These are phyloP conservation scores for Coelastrella sp. DNA, from an alignment of 139 green algal genomes.

Conservation along the genomic window DNA sequence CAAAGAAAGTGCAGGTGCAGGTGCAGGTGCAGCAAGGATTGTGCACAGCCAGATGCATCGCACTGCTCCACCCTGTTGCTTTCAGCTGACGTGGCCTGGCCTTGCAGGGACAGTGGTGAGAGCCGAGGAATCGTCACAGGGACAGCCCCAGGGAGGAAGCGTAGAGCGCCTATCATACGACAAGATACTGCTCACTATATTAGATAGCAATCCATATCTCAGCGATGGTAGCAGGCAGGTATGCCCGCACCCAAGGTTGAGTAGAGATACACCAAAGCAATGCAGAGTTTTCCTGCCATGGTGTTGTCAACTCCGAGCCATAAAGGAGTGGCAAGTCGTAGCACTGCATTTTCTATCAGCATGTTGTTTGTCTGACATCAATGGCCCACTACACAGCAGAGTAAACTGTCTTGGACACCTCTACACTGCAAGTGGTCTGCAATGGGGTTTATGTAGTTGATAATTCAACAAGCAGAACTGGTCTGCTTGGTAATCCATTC, in stretches of 20 bases:
- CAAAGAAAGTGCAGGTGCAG: too few species aligned
- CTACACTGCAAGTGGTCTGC: not conserved
- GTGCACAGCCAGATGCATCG: too few species aligned
- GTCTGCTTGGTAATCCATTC: not conserved
- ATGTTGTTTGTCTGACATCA: too few species aligned
- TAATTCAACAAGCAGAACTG: too few species aligned
- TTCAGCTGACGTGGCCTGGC: not conserved
- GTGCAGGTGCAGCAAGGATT: too few species aligned
- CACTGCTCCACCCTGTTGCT: not conserved
- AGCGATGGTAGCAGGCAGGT: conserved; percentile 64
- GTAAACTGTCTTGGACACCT: not conserved
- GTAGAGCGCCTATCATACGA: conserved; percentile 55
- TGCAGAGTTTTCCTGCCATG: too few species aligned
- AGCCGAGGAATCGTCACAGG: not conserved
- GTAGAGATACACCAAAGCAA: too few species aligned
- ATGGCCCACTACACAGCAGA: too few species aligned
- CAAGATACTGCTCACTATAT: conserved; percentile 65
- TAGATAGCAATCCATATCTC: conserved; percentile 73
- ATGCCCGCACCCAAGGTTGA: too few species aligned
- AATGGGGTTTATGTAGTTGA: not conserved
- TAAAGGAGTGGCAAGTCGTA: too few species aligned
- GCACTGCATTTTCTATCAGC: too few species aligned
- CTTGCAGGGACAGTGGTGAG: not conserved
- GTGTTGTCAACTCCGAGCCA: too few species aligned
- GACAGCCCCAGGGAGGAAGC: not conserved